Base-by-base conservation (phyloP, 176 grass and related monocot genomes). In the Neostapfia colusana region DNA sequence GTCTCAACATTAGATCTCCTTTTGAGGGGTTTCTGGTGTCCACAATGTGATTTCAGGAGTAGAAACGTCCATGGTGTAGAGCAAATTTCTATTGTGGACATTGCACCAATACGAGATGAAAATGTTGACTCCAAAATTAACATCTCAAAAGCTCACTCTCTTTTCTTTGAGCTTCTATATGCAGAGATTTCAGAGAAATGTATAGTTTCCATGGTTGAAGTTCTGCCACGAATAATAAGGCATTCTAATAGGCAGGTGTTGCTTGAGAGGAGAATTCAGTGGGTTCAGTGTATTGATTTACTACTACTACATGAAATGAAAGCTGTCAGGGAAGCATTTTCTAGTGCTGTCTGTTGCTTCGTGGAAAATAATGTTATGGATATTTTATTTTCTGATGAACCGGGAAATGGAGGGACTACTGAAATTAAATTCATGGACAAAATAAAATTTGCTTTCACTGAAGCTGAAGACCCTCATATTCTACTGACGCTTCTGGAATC, bases 251-350 rank as follows among this genome's bases (percentile, higher is more conserved):
- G 69, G 41, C 72, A 67, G 60, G 44, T 83, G 89, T 59, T 97
- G 23, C 60, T 84, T 79, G 82, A 89, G 62, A 97, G 53, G 63
- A 85, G 60, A 85, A 67, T 76, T 70, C 75, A 79, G 31, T 97
- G 94, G 94, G 80, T 79, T 61, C 64, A 86, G 14, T 93, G 88
- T 87, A 67, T 97, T 69, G 78, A 91, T 81, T 89, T 93, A 69
- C 75, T 97, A 27, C 77, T 97, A 72, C 74, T 85, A 37, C 89
- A 97, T 76, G 88, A 83, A 83, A 61, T 81, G 27, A 93, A 91
- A 78, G 81, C 79, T 68, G 88, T 97, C 36, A 88, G 94, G 75
- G 86, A 93, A 86, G 86, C 86, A 83, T 97, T 97, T 85, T 90
- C 84, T 85, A 72, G 42, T 58, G 79, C 85, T 70, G 55, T 97